Evolutionary conservation across 352 stramenopile species (phyloP), one percentile per base, ranked within the genome.

Genomic region (Globisporangium perplexum): DNA sequence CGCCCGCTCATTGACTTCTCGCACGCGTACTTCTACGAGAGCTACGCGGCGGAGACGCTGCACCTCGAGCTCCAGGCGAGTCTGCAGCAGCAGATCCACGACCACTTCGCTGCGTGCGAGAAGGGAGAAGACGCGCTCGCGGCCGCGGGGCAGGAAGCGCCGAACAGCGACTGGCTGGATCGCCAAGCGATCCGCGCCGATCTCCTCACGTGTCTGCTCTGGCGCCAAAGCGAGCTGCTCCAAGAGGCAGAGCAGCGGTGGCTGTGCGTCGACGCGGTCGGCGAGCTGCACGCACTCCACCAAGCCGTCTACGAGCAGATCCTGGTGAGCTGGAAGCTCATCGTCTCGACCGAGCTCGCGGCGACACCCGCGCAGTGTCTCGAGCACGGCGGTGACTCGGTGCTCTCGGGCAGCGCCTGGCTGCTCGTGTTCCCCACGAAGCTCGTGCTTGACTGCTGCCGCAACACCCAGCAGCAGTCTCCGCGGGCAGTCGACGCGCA

Each of bases 1-100:
- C 63, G 70, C 1, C 65, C 75, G 7, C 50, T 74, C 7, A 48
- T 88, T 11, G 77, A 86, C 39, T 78, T 79, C 18, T 61, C 71
- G 3, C 58, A 83, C 22, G 51, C 55, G 10, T 88, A 88, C 50
- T 85, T 86, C 50, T 75, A 69, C 41, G 74, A 86, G 43, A 86
- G 75, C 39, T 86, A 79, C 31, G 64, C 65, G 4, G 46, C 55
- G 3, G 73, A 88, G 45, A 81, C 66, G 0, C 28, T 84, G 7
- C 54, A 76, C 12, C 50, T 85, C 22, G 69, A 83, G 30, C 63
- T 88, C 14, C 72, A 85, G 45, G 42, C 48, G 30, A 66, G 62
- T 10, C 50, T 85, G 7, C 45, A 72, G 30, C 51, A 66, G 23
- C 59, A 70, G 18, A 62, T 77, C 18, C 39, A 53, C 7, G 53